Percentiles rank a stretch among this genome's conserved stretches.
Evolutionary conservation across 164 flowering plant species (phyloP).

Genomic region (Malania oleifera): DNA sequence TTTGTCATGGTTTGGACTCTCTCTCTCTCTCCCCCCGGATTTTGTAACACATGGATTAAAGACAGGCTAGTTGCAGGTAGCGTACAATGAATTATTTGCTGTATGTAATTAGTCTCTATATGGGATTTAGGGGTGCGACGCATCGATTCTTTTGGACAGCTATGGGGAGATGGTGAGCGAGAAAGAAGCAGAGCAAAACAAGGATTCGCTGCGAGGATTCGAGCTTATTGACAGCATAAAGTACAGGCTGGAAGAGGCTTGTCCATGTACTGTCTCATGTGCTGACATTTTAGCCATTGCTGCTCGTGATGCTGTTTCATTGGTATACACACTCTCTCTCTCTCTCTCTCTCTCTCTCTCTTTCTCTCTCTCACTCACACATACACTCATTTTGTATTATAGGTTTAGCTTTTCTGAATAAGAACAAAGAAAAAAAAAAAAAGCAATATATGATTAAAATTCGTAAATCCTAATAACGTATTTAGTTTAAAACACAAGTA

Average conservation of each 20-base stretch:
- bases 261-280: constrained; percentile 73
- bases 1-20: constrained; percentile 54
- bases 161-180: constrained; percentile 47
- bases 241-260: constrained; percentile 47
- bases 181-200: constrained; percentile 66
- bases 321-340: constrained; percentile 31
- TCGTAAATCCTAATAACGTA: no score
- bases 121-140: constrained; percentile 75
- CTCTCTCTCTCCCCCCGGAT: neutral
- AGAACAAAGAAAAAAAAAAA: no score
- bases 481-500: no score
- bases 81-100: no score
- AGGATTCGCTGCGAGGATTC: constrained; percentile 62
- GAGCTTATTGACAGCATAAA: constrained; percentile 68
- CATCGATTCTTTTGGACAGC: constrained; percentile 64
- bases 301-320: constrained; percentile 62
- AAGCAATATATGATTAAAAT: no score
- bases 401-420: no score
- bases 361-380: no score
- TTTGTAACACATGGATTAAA: no score
- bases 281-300: constrained; percentile 74
- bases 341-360: no score
- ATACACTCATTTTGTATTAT: no score
- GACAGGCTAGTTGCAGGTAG: no score
- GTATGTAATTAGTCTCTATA: neutral